Evolutionary conservation across 345 rosid genomes (phyloP).

Genomic region (Lepidium africanum): DNA sequence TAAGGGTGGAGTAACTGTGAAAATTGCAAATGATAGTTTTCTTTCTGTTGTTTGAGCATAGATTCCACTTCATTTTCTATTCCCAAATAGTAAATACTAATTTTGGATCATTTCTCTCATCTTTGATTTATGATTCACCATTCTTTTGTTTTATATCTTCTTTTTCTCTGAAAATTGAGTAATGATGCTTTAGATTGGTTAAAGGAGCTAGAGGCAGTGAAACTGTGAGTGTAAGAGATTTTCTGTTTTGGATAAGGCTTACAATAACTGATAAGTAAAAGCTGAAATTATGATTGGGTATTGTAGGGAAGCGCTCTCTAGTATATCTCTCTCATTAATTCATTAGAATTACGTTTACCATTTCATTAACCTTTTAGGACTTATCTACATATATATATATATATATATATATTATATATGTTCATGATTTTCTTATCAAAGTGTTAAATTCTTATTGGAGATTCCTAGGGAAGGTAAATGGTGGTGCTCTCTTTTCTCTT

Average conservation of each 20-base stretch:
- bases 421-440: neutral
- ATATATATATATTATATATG: neutral
- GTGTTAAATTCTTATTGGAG: constrained; percentile 12
- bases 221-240: neutral
- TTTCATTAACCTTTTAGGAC: neutral
- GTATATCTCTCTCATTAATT: neutral
- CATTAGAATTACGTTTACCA: neutral
- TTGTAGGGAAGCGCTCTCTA: constrained; percentile 1
- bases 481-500: constrained; percentile 18
- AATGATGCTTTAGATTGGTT: neutral
- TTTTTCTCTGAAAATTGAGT: neutral
- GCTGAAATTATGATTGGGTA: constrained; percentile 17
- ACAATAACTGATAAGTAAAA: neutral
- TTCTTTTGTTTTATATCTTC: neutral
- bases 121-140: neutral
- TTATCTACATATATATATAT: neutral
- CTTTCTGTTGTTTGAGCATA: neutral
- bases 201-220: constrained; percentile 6
- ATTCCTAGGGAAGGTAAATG: constrained; percentile 20
- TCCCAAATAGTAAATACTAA: neutral
- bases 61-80: neutral
- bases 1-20: neutral
- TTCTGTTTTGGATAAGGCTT: neutral
- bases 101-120: neutral
- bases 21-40: neutral